Conservation (phyloP, 192 early-diverging fungal species). For the Mortierella antarctica region DNA sequence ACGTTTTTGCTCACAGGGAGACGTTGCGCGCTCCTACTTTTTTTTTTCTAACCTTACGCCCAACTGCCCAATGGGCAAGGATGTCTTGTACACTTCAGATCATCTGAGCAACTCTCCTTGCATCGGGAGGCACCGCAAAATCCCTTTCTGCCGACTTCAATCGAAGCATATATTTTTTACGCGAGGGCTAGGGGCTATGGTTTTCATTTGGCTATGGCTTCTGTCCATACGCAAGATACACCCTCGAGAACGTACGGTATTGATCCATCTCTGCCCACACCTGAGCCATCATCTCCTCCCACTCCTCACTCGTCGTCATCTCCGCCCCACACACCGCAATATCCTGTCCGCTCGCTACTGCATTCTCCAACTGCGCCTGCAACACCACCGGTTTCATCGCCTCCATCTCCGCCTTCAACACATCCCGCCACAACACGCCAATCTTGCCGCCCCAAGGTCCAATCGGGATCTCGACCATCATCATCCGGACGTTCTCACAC, state of each 20-base stretch:
- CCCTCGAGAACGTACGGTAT: constrained; percentile 40
- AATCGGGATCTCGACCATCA: constrained; percentile 53
- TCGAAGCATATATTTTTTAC: too few species aligned
- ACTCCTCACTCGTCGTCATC: constrained; percentile 51
- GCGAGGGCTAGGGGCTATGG: too few species aligned
- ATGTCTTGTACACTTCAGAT: too few species aligned
- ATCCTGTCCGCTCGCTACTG: constrained; percentile 32
- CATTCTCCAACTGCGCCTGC: constrained; percentile 38
- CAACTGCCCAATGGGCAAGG: too few species aligned
- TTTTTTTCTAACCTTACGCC: too few species aligned
- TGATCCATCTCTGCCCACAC: constrained; percentile 54
- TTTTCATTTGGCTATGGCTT: constrained; percentile 14
- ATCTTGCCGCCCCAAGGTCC: constrained; percentile 53
- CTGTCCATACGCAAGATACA: constrained; percentile 44
- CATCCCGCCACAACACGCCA: constrained; percentile 42
- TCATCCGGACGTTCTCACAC: constrained; percentile 50
- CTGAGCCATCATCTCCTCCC: constrained; percentile 50
- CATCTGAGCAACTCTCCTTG: too few species aligned
- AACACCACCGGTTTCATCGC: constrained; percentile 40
- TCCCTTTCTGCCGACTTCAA: too few species aligned
- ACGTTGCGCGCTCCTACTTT: too few species aligned
- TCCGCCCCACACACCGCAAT: constrained; percentile 48
- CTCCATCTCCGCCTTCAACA: constrained; percentile 50
- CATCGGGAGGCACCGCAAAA: too few species aligned
- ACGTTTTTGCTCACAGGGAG: too few species aligned